These are phyloP conservation scores for Dorcoceras hygrometricum DNA, from an alignment of 257 asterid genomes.

Conservation along the genomic window DNA sequence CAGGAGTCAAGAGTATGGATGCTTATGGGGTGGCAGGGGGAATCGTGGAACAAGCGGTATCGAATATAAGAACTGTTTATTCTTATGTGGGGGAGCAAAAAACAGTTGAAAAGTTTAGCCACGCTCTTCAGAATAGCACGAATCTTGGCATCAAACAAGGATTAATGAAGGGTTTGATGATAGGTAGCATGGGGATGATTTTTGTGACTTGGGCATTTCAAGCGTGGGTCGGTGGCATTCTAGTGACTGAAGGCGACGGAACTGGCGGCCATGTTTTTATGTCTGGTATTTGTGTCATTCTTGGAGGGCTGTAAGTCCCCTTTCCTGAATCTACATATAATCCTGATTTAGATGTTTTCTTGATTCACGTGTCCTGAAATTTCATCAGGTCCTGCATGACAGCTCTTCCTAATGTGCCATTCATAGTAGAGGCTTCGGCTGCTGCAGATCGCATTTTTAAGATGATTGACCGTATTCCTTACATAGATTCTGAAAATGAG, in stretches of 20 bases:
- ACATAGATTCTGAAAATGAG: conserved; percentile 28
- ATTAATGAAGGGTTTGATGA: conserved; percentile 40
- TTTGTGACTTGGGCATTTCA: conserved; percentile 44
- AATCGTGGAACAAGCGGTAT: conserved; percentile 42
- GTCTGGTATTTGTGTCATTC: conserved; percentile 32
- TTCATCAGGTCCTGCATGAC: conserved; percentile 31
- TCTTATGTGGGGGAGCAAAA: conserved; percentile 41
- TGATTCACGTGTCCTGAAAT: conserved; percentile 3
- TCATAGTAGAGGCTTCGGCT: conserved; percentile 36
- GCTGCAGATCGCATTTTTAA: conserved; percentile 34
- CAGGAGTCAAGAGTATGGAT: conserved; percentile 33
- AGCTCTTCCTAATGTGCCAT: conserved; percentile 42
- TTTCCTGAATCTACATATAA: neutral
- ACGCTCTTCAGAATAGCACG: conserved; percentile 31
- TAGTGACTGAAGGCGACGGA: conserved; percentile 40
- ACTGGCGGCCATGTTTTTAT: conserved; percentile 42
- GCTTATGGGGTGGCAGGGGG: conserved; percentile 42
- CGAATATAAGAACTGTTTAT: conserved; percentile 41
- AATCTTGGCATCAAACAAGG: conserved; percentile 47
- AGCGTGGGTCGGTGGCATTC: conserved; percentile 42
- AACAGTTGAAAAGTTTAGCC: conserved; percentile 34
- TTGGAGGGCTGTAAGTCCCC: conserved; percentile 46
- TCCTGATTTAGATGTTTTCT: neutral
- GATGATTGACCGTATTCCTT: conserved; percentile 39
- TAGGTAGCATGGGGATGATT: conserved; percentile 52